Evolutionary conservation across 306 rosid genomes (phyloP).

Genomic region (Prinsepia uniflora): DNA sequence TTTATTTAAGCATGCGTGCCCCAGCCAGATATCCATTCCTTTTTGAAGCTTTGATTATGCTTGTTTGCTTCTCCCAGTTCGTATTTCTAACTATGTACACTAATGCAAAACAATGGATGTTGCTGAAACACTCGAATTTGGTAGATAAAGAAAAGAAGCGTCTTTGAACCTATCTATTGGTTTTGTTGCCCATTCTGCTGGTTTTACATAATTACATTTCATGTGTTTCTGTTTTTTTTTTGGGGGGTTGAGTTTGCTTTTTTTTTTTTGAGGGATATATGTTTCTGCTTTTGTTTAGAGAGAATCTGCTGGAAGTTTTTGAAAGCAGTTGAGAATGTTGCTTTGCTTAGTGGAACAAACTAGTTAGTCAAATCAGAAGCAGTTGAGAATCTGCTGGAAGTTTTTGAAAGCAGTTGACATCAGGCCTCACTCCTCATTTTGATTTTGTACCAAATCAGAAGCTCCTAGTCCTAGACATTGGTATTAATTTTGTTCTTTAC

Average conservation of each 20-base stretch:
- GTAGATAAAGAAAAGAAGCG: conserved; percentile 53
- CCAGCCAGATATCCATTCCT: conserved; percentile 78
- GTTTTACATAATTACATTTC: not conserved
- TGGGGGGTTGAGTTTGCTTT: too few species aligned
- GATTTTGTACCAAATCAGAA: not conserved
- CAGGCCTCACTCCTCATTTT: not conserved
- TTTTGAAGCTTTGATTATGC: conserved; percentile 82
- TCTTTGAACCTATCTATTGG: conserved; percentile 29
- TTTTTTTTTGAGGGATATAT: too few species aligned
- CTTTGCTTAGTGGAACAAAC: too few species aligned
- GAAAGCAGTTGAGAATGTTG: not conserved
- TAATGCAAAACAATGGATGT: conserved; percentile 68
- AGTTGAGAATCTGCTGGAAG: too few species aligned
- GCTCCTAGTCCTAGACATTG: too few species aligned
- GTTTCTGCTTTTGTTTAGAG: not conserved
- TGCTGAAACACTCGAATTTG: conserved; percentile 39
- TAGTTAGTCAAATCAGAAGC: too few species aligned
- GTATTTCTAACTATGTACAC: conserved; percentile 50
- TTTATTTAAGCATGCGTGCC: conserved; percentile 56
- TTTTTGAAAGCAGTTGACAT: too few species aligned
- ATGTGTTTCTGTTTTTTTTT: not conserved
- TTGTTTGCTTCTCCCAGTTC: conserved; percentile 84
- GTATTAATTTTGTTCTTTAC: too few species aligned
- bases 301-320: not conserved
- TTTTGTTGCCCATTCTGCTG: not conserved